A percentile compares a stretch with the other conserved stretches of the same genome.
Evolutionary conservation across 176 grass and related monocot species (phyloP).

Genomic region (Cenchrus fungigraminus): DNA sequence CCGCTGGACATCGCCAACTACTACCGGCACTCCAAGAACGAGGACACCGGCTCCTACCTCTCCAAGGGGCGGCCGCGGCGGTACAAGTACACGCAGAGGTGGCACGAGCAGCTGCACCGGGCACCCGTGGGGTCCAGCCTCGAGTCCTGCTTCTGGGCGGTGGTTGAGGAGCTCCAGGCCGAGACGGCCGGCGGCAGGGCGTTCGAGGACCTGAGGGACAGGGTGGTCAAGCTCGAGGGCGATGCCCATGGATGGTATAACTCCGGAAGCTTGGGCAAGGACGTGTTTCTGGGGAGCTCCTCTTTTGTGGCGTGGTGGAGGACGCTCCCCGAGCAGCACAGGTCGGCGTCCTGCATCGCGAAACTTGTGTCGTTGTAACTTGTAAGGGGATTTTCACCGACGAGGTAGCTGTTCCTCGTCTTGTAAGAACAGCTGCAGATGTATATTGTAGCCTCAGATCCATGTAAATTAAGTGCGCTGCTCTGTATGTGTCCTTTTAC

Average conservation of each 20-base stretch:
- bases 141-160: constrained; percentile 92
- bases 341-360: constrained; percentile 62
- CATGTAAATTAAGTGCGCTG: background rate
- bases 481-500: background rate
- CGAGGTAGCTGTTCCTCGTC: background rate
- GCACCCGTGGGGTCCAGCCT: constrained; percentile 57
- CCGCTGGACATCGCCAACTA: constrained; percentile 99
- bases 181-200: constrained; percentile 60
- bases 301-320: constrained; percentile 90
- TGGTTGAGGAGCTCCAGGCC: constrained; percentile 80
- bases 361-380: constrained; percentile 37
- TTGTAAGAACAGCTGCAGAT: background rate
- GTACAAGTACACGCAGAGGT: constrained; percentile 88
- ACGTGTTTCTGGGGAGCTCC: constrained; percentile 72
- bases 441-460: constrained; percentile 12
- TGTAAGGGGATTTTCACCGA: background rate
- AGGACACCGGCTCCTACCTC: constrained; percentile 85
- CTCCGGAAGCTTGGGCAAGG: constrained; percentile 64
- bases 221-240: constrained; percentile 66
- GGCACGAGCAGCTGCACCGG: constrained; percentile 69
- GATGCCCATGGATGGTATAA: constrained; percentile 65
- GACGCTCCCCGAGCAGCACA: constrained; percentile 77
- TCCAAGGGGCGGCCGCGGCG: constrained; percentile 78
- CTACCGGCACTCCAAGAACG: constrained; percentile 92
- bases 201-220: constrained; percentile 63